Evolutionary conservation across 1,139 yeast species (phyloP).

Genomic region (Taiozyma onychis): DNA sequence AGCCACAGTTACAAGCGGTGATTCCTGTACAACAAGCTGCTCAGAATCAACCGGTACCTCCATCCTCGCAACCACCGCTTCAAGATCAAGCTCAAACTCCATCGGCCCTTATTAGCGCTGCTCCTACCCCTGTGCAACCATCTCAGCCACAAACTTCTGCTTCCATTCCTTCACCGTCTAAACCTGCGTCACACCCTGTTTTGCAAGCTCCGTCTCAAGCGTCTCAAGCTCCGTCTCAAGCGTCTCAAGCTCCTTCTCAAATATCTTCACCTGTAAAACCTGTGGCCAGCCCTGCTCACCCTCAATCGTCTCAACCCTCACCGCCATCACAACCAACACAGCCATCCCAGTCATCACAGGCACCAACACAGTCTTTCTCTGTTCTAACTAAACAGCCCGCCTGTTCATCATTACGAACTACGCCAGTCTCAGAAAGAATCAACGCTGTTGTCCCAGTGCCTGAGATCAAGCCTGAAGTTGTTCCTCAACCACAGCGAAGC

Average conservation of each 20-base stretch:
- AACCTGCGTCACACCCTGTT: not conserved
- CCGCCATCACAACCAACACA: not conserved
- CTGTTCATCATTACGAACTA: not conserved
- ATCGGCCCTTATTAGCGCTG: not conserved
- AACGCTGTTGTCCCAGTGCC: not conserved
- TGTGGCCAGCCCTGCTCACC: not conserved
- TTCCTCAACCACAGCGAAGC: not conserved
- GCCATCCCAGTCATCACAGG: not conserved
- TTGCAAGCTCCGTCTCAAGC: not conserved
- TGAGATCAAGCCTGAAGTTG: not conserved
- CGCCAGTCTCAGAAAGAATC: not conserved
- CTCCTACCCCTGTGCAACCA: not conserved
- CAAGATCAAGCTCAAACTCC: slow-evolving; percentile 2
- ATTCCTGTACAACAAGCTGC: not conserved
- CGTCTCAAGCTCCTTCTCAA: not conserved
- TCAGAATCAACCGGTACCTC: not conserved
- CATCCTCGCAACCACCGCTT: not conserved
- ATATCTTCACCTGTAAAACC: not conserved
- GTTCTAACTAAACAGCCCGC: slow-evolving; percentile 3
- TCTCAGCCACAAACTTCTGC: not conserved
- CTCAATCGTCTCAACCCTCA: not conserved
- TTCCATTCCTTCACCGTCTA: not conserved
- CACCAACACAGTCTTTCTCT: slow-evolving; percentile 1
- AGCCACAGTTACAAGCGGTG: not conserved
- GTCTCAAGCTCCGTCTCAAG: not conserved